Conservation (phyloP, 2,329 filamentous ascomycete genomes). For the Pseudogymnoascus sp. region DNA sequence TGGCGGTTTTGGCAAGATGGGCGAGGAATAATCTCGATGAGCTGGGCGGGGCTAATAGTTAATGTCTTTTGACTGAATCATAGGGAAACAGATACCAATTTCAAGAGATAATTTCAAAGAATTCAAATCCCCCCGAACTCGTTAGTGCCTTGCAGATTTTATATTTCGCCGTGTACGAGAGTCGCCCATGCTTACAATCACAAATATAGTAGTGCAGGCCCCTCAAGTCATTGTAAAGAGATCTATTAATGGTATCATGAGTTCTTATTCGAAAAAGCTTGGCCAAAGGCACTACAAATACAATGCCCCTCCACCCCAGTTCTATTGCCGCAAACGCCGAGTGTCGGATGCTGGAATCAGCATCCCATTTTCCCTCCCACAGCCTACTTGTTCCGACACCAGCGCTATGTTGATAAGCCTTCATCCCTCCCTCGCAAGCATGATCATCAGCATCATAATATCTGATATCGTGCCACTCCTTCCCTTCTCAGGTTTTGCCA, state of each 20-base stretch:
- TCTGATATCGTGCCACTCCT: neutral
- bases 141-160: neutral
- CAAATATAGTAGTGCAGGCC: neutral
- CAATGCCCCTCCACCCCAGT: neutral
- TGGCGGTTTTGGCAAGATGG: neutral
- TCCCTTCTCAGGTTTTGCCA: neutral
- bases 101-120: neutral
- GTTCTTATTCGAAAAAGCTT: neutral
- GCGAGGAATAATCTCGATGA: neutral
- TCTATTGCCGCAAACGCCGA: conserved; percentile 2
- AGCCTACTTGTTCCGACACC: neutral
- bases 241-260: conserved; percentile 8
- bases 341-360: neutral
- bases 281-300: conserved; percentile 1
- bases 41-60: neutral
- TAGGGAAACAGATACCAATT: conserved; percentile 3
- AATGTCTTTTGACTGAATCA: conserved; percentile 1
- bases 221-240: neutral
- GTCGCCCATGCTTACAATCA: neutral
- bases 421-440: neutral
- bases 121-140: neutral
- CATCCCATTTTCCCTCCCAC: neutral
- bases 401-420: neutral
- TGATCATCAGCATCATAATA: conserved; percentile 3
- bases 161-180: neutral